Conservation (phyloP, 441 rosid species). For the Corymbia calophylla region DNA sequence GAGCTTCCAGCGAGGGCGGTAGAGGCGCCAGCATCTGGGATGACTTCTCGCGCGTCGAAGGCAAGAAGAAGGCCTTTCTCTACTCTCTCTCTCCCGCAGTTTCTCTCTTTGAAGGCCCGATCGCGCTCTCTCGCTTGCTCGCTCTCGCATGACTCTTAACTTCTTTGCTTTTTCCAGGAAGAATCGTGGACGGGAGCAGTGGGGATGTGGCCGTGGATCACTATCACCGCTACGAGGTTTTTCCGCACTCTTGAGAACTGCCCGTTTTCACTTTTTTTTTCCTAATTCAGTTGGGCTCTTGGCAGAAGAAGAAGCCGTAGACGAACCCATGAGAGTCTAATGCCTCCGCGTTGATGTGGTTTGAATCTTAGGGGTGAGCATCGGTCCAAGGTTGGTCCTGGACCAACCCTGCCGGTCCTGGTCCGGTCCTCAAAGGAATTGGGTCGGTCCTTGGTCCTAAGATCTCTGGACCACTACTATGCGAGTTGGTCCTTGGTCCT, state of each 20-base stretch:
- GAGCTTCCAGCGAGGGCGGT: slow-evolving; percentile 68
- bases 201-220: slow-evolving; percentile 95
- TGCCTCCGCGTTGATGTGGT: neutral
- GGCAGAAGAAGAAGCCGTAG: no score
- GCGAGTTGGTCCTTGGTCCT: no score
- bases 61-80: slow-evolving; percentile 12
- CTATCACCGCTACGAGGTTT: slow-evolving; percentile 68
- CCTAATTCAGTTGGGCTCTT: no score
- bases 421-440: no score
- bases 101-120: neutral
- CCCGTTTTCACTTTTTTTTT: neutral
- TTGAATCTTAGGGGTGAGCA: no score
- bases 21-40: slow-evolving; percentile 91
- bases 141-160: neutral
- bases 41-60: slow-evolving; percentile 59
- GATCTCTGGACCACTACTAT: no score
- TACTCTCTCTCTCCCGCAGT: neutral
- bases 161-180: slow-evolving; percentile 29
- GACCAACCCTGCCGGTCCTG: no score
- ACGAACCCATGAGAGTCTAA: no score
- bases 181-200: slow-evolving; percentile 57
- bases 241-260: neutral
- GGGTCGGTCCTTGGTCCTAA: no score
- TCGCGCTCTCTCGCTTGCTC: neutral
- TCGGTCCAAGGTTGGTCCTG: no score